Evolutionary conservation across 208 protist species (phyloP), one percentile per base, ranked within the genome.

Genomic region (Leptomonas seymouri): DNA sequence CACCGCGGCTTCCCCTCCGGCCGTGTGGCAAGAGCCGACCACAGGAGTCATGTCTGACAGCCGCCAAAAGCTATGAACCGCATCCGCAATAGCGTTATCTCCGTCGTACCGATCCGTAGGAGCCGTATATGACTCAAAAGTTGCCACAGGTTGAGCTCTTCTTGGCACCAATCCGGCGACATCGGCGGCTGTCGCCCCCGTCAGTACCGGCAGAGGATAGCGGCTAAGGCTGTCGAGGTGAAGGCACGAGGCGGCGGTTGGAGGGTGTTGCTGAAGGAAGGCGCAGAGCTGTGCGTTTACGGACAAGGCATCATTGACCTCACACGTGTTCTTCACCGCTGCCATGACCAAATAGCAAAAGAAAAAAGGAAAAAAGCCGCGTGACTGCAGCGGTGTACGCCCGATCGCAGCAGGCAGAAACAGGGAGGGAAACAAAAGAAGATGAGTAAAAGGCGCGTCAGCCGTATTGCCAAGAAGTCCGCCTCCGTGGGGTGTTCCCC

Each of bases 151-250:
- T 36, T n/a, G 21, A 20, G 45, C 42, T 44, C 30, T 9, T 4
- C 21, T 7, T 0, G 12, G 3, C 11, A 9, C 27, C 23, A 20
- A 45, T 1, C 58, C 64, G 2, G 56, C 71, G 23, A 71, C 50
- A 28, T 77, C 71, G n/a, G 41, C n/a, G 11, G 44, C 57, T 14
- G 44, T 67, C 16, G 71, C 71, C 0, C 42, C 64, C 8, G 64
- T 63, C 11, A 71, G 41, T n/a, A 71, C 44, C 8, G 71, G 71
- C 9, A 77, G 27, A 16, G 71, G 64, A 42, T 71, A 77, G 28
- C 71, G 57, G 9, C 8, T 46, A 1, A 75, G 39, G 3, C 50
- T 53, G 2, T 75, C 21, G 23, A 67, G 54, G 51, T 45, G 48
- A 31, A 51, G 36, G n/a, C 11, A 11, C 1, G 20, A 31, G 34